Evolutionary conservation across 1,284 basidiomycete species (phyloP).

Genomic region (Mycena citricolor): DNA sequence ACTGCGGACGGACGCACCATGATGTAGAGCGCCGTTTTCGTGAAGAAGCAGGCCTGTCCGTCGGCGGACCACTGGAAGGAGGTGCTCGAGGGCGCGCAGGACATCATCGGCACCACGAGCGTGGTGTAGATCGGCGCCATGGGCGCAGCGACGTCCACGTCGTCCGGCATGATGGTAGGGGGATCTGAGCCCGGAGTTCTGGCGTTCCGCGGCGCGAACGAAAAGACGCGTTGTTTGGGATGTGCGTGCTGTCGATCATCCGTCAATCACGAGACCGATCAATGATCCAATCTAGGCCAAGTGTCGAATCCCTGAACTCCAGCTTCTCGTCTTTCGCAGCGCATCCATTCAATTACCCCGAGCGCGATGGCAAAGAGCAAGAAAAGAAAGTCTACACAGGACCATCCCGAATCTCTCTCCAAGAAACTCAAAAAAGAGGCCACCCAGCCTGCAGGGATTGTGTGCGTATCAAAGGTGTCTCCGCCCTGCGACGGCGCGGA

Average conservation of each 20-base stretch:
- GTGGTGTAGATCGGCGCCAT: constrained; percentile 42
- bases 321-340: background rate
- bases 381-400: constrained; percentile 17
- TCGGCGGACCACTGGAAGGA: constrained; percentile 73
- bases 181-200: constrained; percentile 3
- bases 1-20: constrained; percentile 43
- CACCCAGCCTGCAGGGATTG: background rate
- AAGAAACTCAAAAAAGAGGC: constrained; percentile 15
- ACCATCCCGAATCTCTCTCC: background rate
- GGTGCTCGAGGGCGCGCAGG: constrained; percentile 54
- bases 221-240: constrained; percentile 16
- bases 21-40: constrained; percentile 64
- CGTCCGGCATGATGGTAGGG: background rate
- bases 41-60: constrained; percentile 65
- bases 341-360: no score
- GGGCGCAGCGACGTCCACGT: background rate
- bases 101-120: constrained; percentile 55
- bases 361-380: constrained; percentile 26
- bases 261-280: no score
- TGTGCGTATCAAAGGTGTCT: no score
- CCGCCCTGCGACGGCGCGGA: constrained; percentile 20
- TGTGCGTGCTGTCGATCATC: no score
- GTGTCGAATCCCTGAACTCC: background rate
- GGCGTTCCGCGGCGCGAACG: no score
- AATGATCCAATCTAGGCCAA: background rate